Evolutionary conservation across 78 protist species (phyloP), one percentile per base, ranked within the genome.

Genomic region (Anaeramoeba ignava): DNA sequence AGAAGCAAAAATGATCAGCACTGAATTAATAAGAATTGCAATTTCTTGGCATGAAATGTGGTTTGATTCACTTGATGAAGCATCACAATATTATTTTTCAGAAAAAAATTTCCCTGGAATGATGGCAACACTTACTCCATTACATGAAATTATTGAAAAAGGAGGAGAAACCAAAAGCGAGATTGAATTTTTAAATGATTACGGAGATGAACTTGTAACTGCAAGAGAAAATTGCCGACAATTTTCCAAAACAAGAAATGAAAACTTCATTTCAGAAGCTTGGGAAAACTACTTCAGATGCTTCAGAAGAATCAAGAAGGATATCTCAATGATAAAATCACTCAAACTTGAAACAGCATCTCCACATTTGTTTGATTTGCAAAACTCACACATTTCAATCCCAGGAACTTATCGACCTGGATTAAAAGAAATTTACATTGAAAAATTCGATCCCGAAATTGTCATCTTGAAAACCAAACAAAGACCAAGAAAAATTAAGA

Each of bases 61-160:
- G 99, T 91, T 91, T 84, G 98, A 95, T 86, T 96, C 96, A 23
- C 40, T 97, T 3, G 99, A 97, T 83, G 98, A 96, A 84, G 98
- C 99, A 0, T 84, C 92, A 3, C 84, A 96, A n/a, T 90, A 87
- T 78, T 95, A 89, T 90, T 96, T 94, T 78, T 96, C 90, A 1
- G 96, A 94, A 1, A 86, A 89, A 68, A 85, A 96, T 87, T 79
- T 89, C 2, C 39, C 8, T 34, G 97, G 90, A 41, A 94, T 94
- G 97, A 79, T 91, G 31, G 89, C 3, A 3, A 38, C 38, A 12
- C 3, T 84, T 27, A 34, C 39, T 3, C 81, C 39, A 27, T 82
- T 68, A 17, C 73, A 54, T 54, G 17, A 17, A 54, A 8, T 54
- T 27, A 27, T 54, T 23, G 78, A 36, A 36, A 38, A 36, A 38